phyloP scores from a whole-genome alignment of 2,329 filamentous ascomycete species.

The Diplocarpon rosae region DNA sequence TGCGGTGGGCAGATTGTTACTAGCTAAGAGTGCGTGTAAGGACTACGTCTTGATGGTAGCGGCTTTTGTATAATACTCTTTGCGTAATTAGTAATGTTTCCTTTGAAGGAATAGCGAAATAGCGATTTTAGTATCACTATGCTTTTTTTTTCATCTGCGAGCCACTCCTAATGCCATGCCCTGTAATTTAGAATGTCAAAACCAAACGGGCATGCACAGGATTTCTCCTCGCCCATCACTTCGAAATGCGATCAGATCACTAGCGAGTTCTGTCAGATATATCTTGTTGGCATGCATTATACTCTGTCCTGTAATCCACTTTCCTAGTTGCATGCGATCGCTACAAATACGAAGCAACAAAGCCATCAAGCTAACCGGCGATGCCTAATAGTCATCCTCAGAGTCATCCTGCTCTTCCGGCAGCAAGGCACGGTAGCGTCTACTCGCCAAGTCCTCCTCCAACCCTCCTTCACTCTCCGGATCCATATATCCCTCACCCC shows the following conservation, averaged over 20 bases:
- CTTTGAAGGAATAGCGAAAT: neutral
- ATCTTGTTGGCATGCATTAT: too few relatives aligned
- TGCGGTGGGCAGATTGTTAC: neutral
- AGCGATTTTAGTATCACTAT: neutral
- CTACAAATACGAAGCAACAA: neutral
- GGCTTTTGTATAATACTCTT: neutral
- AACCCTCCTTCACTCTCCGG: constrained; percentile 78
- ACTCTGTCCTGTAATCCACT: neutral
- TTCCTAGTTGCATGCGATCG: neutral
- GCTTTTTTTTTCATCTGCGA: too few relatives aligned
- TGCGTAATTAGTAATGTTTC: neutral
- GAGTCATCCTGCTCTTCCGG: constrained; percentile 62
- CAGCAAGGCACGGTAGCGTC: constrained; percentile 66
- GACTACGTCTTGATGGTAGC: neutral
- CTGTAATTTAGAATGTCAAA: too few relatives aligned
- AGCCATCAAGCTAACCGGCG: neutral
- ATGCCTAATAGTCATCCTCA: constrained; percentile 20
- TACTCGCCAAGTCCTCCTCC: constrained; percentile 74
- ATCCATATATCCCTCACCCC: constrained; percentile 80
- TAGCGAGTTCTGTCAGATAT: too few relatives aligned
- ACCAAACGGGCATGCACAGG: too few relatives aligned
- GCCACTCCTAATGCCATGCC: too few relatives aligned
- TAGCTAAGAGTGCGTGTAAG: neutral
- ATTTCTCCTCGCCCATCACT: too few relatives aligned
- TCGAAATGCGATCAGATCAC: too few relatives aligned